Evolutionary conservation across 192 early-diverging fungal genomes (phyloP).

Genomic region (Coemansia sp.): DNA sequence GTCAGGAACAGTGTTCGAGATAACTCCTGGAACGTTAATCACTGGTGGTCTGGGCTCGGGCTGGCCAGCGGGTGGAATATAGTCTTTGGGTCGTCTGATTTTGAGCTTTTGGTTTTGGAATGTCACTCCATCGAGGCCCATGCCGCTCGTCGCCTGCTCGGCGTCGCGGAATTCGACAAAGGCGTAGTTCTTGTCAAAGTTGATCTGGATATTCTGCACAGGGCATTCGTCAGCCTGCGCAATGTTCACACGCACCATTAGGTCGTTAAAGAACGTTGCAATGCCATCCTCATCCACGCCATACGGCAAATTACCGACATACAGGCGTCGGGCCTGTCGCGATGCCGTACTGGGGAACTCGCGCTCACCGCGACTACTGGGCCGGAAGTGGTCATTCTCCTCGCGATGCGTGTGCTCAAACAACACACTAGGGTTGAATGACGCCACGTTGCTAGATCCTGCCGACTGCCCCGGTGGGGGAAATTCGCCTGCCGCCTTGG

Average conservation of each 20-base stretch:
- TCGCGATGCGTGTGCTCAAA: slow-evolving; percentile 56
- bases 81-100: slow-evolving; percentile 95
- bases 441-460: slow-evolving; percentile 46
- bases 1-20: slow-evolving; percentile 91
- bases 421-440: slow-evolving; percentile 44
- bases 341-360: slow-evolving; percentile 53
- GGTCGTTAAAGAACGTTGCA: slow-evolving; percentile 82
- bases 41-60: slow-evolving; percentile 62
- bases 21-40: slow-evolving; percentile 70
- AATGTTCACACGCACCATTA: slow-evolving; percentile 76
- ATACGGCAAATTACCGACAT: slow-evolving; percentile 88
- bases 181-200: slow-evolving; percentile 93
- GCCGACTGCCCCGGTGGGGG: slow-evolving; percentile 39
- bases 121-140: slow-evolving; percentile 90
- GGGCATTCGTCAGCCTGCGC: slow-evolving; percentile 69
- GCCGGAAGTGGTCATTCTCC: slow-evolving; percentile 49
- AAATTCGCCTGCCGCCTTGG: slow-evolving; percentile 78
- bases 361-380: slow-evolving; percentile 49
- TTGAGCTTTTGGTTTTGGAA: slow-evolving; percentile 82
- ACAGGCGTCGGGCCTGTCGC: slow-evolving; percentile 83
- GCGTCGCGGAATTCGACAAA: slow-evolving; percentile 93
- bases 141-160: slow-evolving; percentile 86
- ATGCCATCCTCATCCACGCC: slow-evolving; percentile 71
- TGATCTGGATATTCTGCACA: slow-evolving; percentile 81
- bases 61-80: slow-evolving; percentile 61